phyloP scores from a whole-genome alignment of 2,329 filamentous ascomycete genomes.

The Penicillium occitanis region DNA sequence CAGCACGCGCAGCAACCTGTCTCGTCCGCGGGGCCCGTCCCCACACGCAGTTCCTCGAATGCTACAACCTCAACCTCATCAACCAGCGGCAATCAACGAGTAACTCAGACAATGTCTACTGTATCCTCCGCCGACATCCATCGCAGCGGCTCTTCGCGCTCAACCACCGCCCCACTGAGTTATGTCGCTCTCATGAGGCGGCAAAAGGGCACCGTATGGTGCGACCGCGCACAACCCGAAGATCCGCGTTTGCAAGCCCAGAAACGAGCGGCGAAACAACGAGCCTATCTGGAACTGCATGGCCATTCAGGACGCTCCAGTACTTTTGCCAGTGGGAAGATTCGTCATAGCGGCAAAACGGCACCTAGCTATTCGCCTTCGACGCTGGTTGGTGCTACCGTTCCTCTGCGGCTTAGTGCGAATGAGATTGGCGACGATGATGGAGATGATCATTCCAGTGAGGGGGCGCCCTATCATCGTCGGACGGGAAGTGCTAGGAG shows the following conservation, averaged over 20 bases:
- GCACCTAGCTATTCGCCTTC: slow-evolving; percentile 75
- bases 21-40: slow-evolving; percentile 22
- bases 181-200: slow-evolving; percentile 96
- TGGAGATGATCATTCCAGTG: slow-evolving; percentile 55
- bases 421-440: slow-evolving; percentile 90
- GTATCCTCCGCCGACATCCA: slow-evolving; percentile 47
- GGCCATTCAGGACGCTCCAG: slow-evolving; percentile 62
- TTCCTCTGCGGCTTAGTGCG: slow-evolving; percentile 89
- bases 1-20: not conserved
- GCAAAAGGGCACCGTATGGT: slow-evolving; percentile 98
- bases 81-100: slow-evolving; percentile 34
- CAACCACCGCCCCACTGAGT: slow-evolving; percentile 64
- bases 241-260: slow-evolving; percentile 80
- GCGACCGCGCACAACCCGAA: slow-evolving; percentile 87
- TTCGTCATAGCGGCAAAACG: slow-evolving; percentile 77
- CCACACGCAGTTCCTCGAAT: slow-evolving; percentile 40
- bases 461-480: slow-evolving; percentile 40
- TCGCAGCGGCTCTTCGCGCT: slow-evolving; percentile 79
- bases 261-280: slow-evolving; percentile 81
- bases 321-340: slow-evolving; percentile 72
- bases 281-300: slow-evolving; percentile 79
- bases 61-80: slow-evolving; percentile 45
- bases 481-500: slow-evolving; percentile 60
- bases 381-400: slow-evolving; percentile 73
- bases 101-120: slow-evolving; percentile 30